A percentile compares a stretch with the other conserved stretches of the same genome.
Conservation (phyloP, 306 rosid species). For the Cucumis cinereus region DNA sequence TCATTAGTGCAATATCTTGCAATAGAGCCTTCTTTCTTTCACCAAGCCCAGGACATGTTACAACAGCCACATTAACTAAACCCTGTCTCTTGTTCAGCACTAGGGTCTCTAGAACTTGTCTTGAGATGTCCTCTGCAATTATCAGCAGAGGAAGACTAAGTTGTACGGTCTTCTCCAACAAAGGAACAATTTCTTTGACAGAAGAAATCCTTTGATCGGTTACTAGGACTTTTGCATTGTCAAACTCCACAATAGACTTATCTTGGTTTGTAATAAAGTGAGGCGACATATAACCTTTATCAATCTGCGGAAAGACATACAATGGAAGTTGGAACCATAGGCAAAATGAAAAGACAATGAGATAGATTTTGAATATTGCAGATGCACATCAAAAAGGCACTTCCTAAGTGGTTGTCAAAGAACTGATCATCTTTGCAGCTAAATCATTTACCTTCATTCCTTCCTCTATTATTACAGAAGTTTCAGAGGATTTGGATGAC, state of each 20-base stretch:
- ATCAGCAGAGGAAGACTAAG: constrained; percentile 78
- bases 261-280: constrained; percentile 88
- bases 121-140: constrained; percentile 78
- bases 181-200: constrained; percentile 67
- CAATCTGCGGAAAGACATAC: constrained; percentile 41
- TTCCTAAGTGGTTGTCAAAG: background rate
- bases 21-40: constrained; percentile 73
- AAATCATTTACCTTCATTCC: constrained; percentile 69
- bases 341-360: background rate
- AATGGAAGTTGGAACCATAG: constrained; percentile 1
- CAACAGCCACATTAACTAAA: constrained; percentile 67
- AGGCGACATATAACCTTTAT: constrained; percentile 87
- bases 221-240: constrained; percentile 70
- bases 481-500: constrained; percentile 73
- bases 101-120: constrained; percentile 63
- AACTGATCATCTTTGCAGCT: background rate
- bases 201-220: constrained; percentile 80
- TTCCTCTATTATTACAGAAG: constrained; percentile 75
- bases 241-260: constrained; percentile 77
- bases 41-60: constrained; percentile 78
- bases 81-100: constrained; percentile 84
- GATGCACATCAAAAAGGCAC: background rate
- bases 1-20: constrained; percentile 93
- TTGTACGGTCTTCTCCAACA: constrained; percentile 80
- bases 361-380: background rate